Conservation (phyloP, 2,329 filamentous ascomycete species). For the Blumeriella jaapii region DNA sequence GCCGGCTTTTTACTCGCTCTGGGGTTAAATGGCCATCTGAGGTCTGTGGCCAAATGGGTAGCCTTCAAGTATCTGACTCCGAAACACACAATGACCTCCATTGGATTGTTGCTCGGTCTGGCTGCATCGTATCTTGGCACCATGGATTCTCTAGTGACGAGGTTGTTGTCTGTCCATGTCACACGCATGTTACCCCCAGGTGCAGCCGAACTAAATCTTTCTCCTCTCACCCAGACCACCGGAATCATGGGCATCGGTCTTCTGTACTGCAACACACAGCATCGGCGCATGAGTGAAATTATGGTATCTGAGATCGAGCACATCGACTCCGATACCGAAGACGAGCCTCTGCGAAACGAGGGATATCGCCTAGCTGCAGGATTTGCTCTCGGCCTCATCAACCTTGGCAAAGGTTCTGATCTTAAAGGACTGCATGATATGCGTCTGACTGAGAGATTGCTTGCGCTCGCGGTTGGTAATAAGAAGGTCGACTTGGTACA, state of each 20-base stretch:
- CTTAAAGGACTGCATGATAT: constrained; percentile 86
- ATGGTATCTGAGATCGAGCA: constrained; percentile 97
- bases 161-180: constrained; percentile 88
- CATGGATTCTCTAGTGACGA: constrained; percentile 92
- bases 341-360: constrained; percentile 79
- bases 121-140: constrained; percentile 92
- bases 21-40: constrained; percentile 90
- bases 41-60: constrained; percentile 90
- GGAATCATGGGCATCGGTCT: constrained; percentile 95
- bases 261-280: constrained; percentile 88
- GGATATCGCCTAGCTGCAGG: constrained; percentile 93
- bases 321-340: constrained; percentile 67
- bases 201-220: constrained; percentile 87
- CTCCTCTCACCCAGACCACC: constrained; percentile 85
- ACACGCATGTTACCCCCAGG: constrained; percentile 87
- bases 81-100: constrained; percentile 98
- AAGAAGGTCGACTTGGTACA: constrained; percentile 90
- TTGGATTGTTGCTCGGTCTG: constrained; percentile 82
- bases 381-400: constrained; percentile 88
- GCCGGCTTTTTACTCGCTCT: constrained; percentile 86
- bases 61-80: constrained; percentile 98
- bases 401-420: constrained; percentile 81
- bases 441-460: constrained; percentile 77
- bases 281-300: constrained; percentile 96
- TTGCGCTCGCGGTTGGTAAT: constrained; percentile 74